A percentile compares a stretch with the other conserved stretches of the same genome.
phyloP scores from a whole-genome alignment of 768 basidiomycete genomes.

The Cystobasidium tubakii region DNA sequence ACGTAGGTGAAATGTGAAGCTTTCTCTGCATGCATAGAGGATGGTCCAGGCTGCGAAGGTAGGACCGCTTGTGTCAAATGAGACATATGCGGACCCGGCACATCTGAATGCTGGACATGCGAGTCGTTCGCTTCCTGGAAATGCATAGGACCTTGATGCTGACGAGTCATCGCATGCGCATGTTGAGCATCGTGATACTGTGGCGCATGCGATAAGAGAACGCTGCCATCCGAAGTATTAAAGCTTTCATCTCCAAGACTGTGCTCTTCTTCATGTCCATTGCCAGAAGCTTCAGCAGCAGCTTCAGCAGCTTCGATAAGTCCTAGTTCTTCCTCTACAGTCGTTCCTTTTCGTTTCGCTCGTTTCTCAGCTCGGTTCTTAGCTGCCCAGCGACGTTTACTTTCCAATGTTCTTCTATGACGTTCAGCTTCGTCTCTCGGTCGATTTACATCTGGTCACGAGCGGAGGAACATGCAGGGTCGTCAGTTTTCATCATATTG shows the following conservation, averaged over 20 bases:
- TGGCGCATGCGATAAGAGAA: background rate
- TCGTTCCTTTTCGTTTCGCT: conserved; percentile 20
- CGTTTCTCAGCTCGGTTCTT: conserved; percentile 47
- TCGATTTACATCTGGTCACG: conserved; percentile 49
- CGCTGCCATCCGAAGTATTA: background rate
- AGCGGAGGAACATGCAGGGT: too few species aligned
- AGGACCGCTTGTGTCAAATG: too few species aligned
- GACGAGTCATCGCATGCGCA: background rate
- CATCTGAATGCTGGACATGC: too few species aligned
- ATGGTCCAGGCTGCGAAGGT: too few species aligned
- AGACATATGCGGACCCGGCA: too few species aligned
- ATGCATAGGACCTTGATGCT: background rate
- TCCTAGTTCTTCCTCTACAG: conserved; percentile 4
- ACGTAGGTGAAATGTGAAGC: background rate
- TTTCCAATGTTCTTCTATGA: conserved; percentile 48
- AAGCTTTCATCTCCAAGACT: background rate
- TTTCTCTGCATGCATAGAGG: too few species aligned
- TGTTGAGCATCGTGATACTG: background rate
- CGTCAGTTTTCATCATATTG: too few species aligned
- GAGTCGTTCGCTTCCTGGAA: too few species aligned
- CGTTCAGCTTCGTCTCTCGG: conserved; percentile 50
- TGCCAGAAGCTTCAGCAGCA: background rate
- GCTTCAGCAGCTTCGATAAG: conserved; percentile 1
- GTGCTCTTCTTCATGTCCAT: background rate
- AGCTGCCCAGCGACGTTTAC: conserved; percentile 51